Base-by-base conservation (phyloP, 306 rosid genomes). In the Begonia fuchsioides region DNA sequence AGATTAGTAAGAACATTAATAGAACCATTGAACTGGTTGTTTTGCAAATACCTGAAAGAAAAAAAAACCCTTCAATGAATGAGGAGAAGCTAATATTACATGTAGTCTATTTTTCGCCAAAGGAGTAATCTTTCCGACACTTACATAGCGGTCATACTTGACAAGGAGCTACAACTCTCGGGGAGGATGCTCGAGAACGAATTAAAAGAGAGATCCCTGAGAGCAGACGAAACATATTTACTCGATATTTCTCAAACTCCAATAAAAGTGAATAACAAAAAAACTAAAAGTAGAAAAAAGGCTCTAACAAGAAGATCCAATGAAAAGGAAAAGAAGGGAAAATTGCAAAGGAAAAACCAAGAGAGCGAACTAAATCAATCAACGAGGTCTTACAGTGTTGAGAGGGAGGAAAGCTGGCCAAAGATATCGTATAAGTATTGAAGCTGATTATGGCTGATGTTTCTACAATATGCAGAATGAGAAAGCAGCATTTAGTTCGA, bases 161-260 rank as follows among this genome's bases (percentile, higher is more conserved):
- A 64, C 57, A 90, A 92, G 51, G 81, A 75, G 83, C 79, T 85
- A 50, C 85, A 44, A 63, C 83, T 77, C 70, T 68, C 69, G 40
- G 98, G 98, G 62, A 90, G 95, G 69, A 56, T 60, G 15, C 95
- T 92, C 3, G 87, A 15, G 45, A 90, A 47, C 54, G 79, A 5
- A 73, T 90, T 90, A 77, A 72, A 85, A 6, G 98, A 90, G 39
- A 90, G 73, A 55, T 90, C 98, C 82, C 98, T 90, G 92, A n/a
- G n/a, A 72, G n/a, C 60, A 62, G 57, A n/a, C n/a, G n/a, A n/a
- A n/a, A n/a, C 32, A 20, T 2, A 20, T 55, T 47, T 38, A 13
- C 38, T 56, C 1, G 7, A 57, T 19, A 12, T 45, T 64, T 68
- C 68, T 47, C 39, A 58, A 32, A 44, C 32, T n/a, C n/a, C n/a